Base-by-base conservation (phyloP, 768 basidiomycete species). In the Mycena maculata region DNA sequence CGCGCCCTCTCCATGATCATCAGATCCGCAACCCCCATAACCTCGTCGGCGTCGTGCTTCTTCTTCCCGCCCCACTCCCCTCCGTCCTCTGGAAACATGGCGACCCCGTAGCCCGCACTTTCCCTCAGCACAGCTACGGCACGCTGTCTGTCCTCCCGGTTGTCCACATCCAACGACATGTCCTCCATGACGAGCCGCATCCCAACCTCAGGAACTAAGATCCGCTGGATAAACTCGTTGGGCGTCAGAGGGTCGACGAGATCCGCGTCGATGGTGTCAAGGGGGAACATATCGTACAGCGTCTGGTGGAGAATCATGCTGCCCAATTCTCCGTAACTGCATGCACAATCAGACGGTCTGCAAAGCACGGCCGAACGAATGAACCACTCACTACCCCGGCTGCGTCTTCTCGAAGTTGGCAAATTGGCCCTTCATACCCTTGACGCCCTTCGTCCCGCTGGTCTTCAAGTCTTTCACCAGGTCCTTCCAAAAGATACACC, bases 121-220 rank as follows among this genome's bases (percentile, higher is more conserved):
- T 93, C 90, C 30, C 88, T 84, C 53, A 96, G 76, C 7, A 93
- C 87, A 23, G 78, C 73, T 13, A 91, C 72, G 0, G 92, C 94
- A 2, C 36, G 59, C 44, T 61, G 60, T 47, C 82, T 73, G 20
- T 79, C 69, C 53, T 76, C 71, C 1, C 78, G 81, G 0, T 76
- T 72, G 4, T 82, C 77, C 3, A 82, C 83, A 44, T 77, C 72
- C 13, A 90, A 77, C 1, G 74, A 65, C 72, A 86, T 86, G 75
- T 99, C 96, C 63, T 92, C 84, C 82, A 88, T 88, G 66, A 98
- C 94, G n/a, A 99, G 87, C 25, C 86, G 82, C 42, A 91, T 82
- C 0, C 91, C 94, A 0, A 91, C 88, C 78, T 98, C 96, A 2
- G 97, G 97, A 3, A 98, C 89, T n/a, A 99, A 86, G 31, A 98